A percentile compares a stretch with the other conserved stretches of the same genome.
Conservation (phyloP, 2,329 filamentous ascomycete genomes). For the Aspergillus persii region DNA sequence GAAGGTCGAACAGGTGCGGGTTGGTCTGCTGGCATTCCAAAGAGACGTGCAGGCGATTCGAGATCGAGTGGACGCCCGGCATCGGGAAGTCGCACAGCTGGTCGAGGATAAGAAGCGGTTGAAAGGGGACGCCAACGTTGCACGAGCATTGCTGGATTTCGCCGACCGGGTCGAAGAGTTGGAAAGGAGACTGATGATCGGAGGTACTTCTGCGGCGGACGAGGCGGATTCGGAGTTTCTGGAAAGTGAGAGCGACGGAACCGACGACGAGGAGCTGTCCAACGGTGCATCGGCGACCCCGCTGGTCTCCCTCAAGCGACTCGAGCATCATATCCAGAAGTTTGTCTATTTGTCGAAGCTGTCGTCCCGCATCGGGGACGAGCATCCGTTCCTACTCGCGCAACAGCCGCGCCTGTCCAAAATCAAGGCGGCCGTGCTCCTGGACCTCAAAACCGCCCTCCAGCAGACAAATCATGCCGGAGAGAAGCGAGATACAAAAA, state of each 20-base stretch:
- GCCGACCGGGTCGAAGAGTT: slow-evolving; percentile 56
- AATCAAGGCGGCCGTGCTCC: slow-evolving; percentile 60
- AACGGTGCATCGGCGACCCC: slow-evolving; percentile 34
- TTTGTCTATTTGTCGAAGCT: slow-evolving; percentile 57
- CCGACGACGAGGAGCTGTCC: slow-evolving; percentile 39
- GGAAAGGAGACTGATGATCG: slow-evolving; percentile 68
- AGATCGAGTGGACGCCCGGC: slow-evolving; percentile 61
- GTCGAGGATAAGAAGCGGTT: slow-evolving; percentile 67
- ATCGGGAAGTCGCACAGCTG: slow-evolving; percentile 60
- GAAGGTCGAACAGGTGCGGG: slow-evolving; percentile 82
- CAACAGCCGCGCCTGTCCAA: slow-evolving; percentile 57
- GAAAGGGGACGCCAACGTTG: slow-evolving; percentile 61
- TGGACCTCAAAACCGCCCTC: slow-evolving; percentile 64
- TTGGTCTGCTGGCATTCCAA: slow-evolving; percentile 81
- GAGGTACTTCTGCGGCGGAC: slow-evolving; percentile 29
- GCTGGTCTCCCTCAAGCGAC: slow-evolving; percentile 40
- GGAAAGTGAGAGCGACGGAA: slow-evolving; percentile 32
- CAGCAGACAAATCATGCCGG: slow-evolving; percentile 52
- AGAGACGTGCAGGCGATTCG: slow-evolving; percentile 76
- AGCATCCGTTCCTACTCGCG: slow-evolving; percentile 62
- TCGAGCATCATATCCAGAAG: slow-evolving; percentile 57
- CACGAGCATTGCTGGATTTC: slow-evolving; percentile 49
- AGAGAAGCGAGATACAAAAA: slow-evolving; percentile 36
- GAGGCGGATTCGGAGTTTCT: slow-evolving; percentile 33
- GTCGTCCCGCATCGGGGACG: slow-evolving; percentile 50